These are phyloP conservation scores for Colletotrichum ledebouriae DNA, from an alignment of 2,329 filamentous ascomycete genomes.

Conservation along the genomic window DNA sequence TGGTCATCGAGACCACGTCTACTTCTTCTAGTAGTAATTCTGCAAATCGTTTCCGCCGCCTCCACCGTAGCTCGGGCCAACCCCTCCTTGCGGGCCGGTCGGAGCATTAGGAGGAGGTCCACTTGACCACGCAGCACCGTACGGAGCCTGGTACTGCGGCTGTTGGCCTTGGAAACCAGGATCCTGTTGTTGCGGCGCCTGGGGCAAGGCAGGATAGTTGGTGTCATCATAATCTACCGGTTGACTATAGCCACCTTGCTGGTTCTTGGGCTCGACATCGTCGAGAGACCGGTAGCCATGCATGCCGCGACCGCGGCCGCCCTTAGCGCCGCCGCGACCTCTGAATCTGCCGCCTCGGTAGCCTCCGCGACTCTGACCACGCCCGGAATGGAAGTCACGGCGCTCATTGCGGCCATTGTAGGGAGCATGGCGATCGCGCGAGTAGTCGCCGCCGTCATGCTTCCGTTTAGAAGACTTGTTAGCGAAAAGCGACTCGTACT, in stretches of 20 bases:
- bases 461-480: constrained; percentile 74
- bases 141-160: constrained; percentile 42
- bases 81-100: constrained; percentile 37
- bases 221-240: constrained; percentile 64
- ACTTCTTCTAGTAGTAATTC: constrained; percentile 54
- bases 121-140: constrained; percentile 10
- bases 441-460: constrained; percentile 56
- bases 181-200: constrained; percentile 41
- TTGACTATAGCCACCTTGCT: constrained; percentile 57
- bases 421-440: constrained; percentile 46
- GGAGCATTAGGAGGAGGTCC: constrained; percentile 36
- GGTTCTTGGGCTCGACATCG: constrained; percentile 68
- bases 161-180: constrained; percentile 41
- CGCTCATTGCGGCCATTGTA: constrained; percentile 56
- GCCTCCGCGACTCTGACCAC: constrained; percentile 53
- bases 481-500: constrained; percentile 73
- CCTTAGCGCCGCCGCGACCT: constrained; percentile 57
- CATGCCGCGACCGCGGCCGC: constrained; percentile 62
- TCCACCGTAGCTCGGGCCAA: constrained; percentile 43
- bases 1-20: too few relatives aligned
- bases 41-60: constrained; percentile 53
- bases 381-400: constrained; percentile 58
- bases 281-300: constrained; percentile 76
- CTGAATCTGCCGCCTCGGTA: constrained; percentile 55
- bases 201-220: constrained; percentile 48